phyloP scores from a whole-genome alignment of 805 yeast species.

The Candida morakotiae region DNA sequence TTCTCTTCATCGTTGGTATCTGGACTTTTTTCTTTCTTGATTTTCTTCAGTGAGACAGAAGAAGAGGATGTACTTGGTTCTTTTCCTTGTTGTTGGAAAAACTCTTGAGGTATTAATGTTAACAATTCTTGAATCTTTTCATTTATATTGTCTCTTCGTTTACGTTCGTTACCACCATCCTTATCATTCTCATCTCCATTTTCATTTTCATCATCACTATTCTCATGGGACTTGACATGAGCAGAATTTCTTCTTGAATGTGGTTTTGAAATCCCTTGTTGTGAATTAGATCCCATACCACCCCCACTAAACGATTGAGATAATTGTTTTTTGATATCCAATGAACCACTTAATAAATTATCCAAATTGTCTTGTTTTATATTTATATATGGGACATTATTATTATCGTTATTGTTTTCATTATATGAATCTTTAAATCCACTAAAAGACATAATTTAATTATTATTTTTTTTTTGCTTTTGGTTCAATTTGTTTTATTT shows the following conservation, averaged over 20 bases:
- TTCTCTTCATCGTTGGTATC: slow-evolving; percentile 15
- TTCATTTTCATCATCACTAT: slow-evolving; percentile 18
- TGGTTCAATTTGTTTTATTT: background rate
- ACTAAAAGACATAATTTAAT: background rate
- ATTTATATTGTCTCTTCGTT: slow-evolving; percentile 40
- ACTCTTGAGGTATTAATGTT: slow-evolving; percentile 32
- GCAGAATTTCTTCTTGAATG: slow-evolving; percentile 33
- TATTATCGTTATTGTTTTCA: slow-evolving; percentile 3
- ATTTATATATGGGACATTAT: slow-evolving; percentile 26
- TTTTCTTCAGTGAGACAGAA: background rate
- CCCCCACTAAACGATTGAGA: slow-evolving; percentile 30
- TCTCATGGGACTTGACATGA: slow-evolving; percentile 18
- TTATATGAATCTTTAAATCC: slow-evolving; percentile 4
- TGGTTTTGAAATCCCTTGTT: slow-evolving; percentile 36
- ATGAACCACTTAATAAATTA: slow-evolving; percentile 24
- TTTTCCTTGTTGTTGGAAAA: slow-evolving; percentile 28
- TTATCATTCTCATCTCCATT: slow-evolving; percentile 23
- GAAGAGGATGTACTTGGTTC: too few relatives aligned
- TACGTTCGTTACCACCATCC: slow-evolving; percentile 37
- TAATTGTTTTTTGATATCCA: slow-evolving; percentile 39
- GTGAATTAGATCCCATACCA: slow-evolving; percentile 10
- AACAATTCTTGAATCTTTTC: slow-evolving; percentile 42
- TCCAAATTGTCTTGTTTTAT: slow-evolving; percentile 22
- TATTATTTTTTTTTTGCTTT: background rate
- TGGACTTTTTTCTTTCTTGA: slow-evolving; percentile 14